Conservation (phyloP, 495 filamentous ascomycete genomes). For the Terfezia claveryi region DNA sequence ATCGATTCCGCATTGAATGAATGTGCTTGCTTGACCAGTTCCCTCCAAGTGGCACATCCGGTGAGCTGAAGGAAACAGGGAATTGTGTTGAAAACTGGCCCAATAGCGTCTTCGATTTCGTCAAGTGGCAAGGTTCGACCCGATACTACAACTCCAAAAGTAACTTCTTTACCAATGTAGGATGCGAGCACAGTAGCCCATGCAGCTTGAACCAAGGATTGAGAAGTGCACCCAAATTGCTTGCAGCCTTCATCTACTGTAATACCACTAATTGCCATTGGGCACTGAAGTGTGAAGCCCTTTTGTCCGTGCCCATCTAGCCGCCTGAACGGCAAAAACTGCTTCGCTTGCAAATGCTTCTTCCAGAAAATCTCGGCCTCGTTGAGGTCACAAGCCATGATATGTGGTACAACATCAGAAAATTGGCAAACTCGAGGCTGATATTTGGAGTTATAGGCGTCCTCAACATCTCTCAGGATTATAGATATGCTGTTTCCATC, state of each 20-base stretch:
- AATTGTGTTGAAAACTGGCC: conserved; percentile 80
- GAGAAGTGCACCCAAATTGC: conserved; percentile 45
- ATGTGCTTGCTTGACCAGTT: conserved; percentile 34
- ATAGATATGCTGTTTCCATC: conserved; percentile 60
- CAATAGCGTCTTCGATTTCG: conserved; percentile 45
- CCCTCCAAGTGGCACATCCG: conserved; percentile 27
- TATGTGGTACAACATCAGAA: conserved; percentile 23
- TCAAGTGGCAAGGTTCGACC: conserved; percentile 45
- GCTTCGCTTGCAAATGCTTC: conserved; percentile 27
- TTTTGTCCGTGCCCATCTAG: conserved; percentile 1
- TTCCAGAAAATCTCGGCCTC: conserved; percentile 48
- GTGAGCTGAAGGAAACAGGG: conserved; percentile 36
- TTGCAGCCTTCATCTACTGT: conserved; percentile 27
- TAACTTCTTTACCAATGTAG: conserved; percentile 21
- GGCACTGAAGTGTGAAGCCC: conserved; percentile 10
- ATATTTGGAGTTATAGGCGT: conserved; percentile 19
- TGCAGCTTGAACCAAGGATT: conserved; percentile 48
- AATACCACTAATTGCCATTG: conserved; percentile 18
- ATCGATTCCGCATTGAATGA: conserved; percentile 36
- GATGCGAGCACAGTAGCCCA: conserved; percentile 36
- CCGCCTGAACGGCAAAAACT: conserved; percentile 7
- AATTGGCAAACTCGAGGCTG: conserved; percentile 13
- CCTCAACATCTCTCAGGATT: conserved; percentile 34
- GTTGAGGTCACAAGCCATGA: conserved; percentile 26
- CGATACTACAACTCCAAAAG: conserved; percentile 46